These are phyloP conservation scores for Pythium dissotocum DNA, from an alignment of 352 stramenopile species.

Conservation along the genomic window DNA sequence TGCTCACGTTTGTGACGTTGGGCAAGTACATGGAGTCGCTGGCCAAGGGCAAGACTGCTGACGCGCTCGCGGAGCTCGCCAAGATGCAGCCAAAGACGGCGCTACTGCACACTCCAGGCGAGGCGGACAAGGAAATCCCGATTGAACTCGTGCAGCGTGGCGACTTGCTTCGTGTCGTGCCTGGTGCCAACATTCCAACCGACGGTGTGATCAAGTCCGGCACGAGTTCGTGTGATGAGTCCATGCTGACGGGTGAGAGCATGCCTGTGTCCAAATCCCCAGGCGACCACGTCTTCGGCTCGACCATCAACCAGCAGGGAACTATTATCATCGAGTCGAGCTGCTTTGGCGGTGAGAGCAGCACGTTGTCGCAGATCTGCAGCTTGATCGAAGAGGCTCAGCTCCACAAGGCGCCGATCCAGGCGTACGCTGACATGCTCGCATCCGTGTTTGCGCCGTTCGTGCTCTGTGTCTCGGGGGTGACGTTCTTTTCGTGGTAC, in stretches of 20 bases:
- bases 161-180: slow-evolving; percentile 69
- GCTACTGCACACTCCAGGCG: slow-evolving; percentile 50
- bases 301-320: slow-evolving; percentile 83
- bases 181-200: slow-evolving; percentile 77
- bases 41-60: slow-evolving; percentile 83
- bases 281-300: slow-evolving; percentile 84
- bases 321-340: slow-evolving; percentile 84
- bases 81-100: slow-evolving; percentile 83
- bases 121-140: slow-evolving; percentile 67
- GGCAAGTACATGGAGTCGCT: slow-evolving; percentile 90
- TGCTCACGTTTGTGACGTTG: slow-evolving; percentile 86
- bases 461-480: slow-evolving; percentile 55
- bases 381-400: slow-evolving; percentile 87
- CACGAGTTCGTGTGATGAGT: slow-evolving; percentile 72
- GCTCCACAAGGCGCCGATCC: slow-evolving; percentile 86
- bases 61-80: slow-evolving; percentile 67
- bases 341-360: slow-evolving; percentile 70
- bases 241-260: slow-evolving; percentile 85
- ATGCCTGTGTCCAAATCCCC: slow-evolving; percentile 83
- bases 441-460: slow-evolving; percentile 68
- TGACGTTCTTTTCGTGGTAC: slow-evolving; percentile 68
- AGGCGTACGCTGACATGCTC: slow-evolving; percentile 80
- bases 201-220: slow-evolving; percentile 80
- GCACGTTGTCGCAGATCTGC: slow-evolving; percentile 72
- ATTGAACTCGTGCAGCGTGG: slow-evolving; percentile 86